Evolutionary conservation across 345 rosid species (phyloP), one percentile per base, ranked within the genome.

Genomic region (Populus simonii): DNA sequence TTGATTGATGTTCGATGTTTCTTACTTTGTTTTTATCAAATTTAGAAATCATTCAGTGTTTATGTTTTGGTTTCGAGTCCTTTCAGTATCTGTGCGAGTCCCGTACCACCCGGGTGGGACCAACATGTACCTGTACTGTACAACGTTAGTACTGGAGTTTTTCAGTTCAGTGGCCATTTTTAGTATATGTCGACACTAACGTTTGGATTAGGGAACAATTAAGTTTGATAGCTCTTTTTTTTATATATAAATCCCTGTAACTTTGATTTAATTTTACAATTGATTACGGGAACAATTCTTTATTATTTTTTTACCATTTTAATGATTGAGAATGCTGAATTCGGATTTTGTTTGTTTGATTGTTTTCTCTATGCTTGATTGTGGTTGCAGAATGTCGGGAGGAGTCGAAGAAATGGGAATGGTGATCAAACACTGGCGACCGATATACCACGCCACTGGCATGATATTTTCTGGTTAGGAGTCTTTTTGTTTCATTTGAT

Each of bases 391-490:
- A 87, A 75, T 83, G 92, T 79, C 7, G 87, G 89, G 80, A 82
- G 96, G 89, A 91, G 87, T 86, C 82, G 76, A 81, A 85, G 90
- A 79, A 88, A 85, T 76, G 87, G 78, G 5, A 85, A 86, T 53
- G 88, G 84, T 66, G 86, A 80, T 72, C 90, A 90, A 79, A 82
- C 81, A 51, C 69, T 89, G 61, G 80, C 79, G 38, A 74, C 83
- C 10, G 89, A 86, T 75, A 78, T 88, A 33, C 80, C 84, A 1
- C 93, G 99, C 43, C 89, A 80, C 18, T 95, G 98, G 97, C 94
- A 92, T 38, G 99, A 95, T 85, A 85, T 94, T 36, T 95, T 95
- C 84, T 95, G 99, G 97, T 86, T 89, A 81, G 90, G 88, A 2
- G 84, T 95, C 70, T 95, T 95, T 74, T 55, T 91, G 78, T 68